Conservation (phyloP, 805 yeast genomes). For the Candida andamanensis region DNA sequence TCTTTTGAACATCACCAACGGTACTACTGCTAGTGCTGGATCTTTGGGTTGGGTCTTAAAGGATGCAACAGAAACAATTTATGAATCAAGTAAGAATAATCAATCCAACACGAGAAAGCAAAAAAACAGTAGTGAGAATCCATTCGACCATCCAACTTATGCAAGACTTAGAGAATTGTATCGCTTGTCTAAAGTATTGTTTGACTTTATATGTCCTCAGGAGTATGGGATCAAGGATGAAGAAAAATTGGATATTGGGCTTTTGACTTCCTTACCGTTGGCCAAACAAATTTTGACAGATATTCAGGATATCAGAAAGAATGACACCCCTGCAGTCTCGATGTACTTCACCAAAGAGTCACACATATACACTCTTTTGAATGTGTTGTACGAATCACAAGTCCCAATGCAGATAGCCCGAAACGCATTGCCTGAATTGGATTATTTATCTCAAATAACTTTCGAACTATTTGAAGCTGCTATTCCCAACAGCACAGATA, state of each 20-base stretch:
- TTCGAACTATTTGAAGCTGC: constrained; percentile 88
- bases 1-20: constrained; percentile 15
- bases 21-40: constrained; percentile 45
- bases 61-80: constrained; percentile 27
- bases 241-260: constrained; percentile 93
- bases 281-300: constrained; percentile 83
- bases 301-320: constrained; percentile 69
- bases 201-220: constrained; percentile 97
- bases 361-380: constrained; percentile 89
- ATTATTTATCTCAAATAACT: constrained; percentile 88
- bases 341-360: constrained; percentile 95
- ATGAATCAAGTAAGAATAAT: constrained; percentile 15
- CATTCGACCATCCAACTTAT: constrained; percentile 75
- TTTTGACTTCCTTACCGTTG: constrained; percentile 87
- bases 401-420: constrained; percentile 93
- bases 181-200: constrained; percentile 83
- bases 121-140: constrained; percentile 17
- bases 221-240: constrained; percentile 96
- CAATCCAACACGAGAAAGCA: constrained; percentile 15
- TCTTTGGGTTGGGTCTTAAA: constrained; percentile 70
- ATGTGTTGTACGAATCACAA: constrained; percentile 86
- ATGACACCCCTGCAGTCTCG: constrained; percentile 77
- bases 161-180: constrained; percentile 83
- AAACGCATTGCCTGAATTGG: constrained; percentile 94
- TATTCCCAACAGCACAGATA: constrained; percentile 57